These are phyloP conservation scores for Vanrija sp. DNA, from an alignment of 1,284 basidiomycete genomes.

Conservation along the genomic window DNA sequence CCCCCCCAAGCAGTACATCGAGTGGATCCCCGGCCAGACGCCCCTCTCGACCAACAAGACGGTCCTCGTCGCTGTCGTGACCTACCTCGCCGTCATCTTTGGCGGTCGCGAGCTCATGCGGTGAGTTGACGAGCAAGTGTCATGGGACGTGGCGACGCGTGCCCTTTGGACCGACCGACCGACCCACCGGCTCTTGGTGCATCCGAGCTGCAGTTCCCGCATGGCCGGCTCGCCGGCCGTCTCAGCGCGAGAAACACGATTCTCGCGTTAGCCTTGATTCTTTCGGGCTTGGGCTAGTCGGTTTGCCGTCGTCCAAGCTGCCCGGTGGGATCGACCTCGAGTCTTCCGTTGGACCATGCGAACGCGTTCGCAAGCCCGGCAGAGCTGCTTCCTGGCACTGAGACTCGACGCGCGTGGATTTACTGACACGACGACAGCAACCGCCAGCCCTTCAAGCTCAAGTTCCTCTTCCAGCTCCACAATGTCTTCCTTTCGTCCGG, in stretches of 20 bases:
- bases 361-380: too few relatives aligned
- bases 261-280: too few relatives aligned
- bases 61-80: conserved; percentile 65
- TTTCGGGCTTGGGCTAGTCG: too few relatives aligned
- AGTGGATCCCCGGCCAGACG: conserved; percentile 52
- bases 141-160: not conserved
- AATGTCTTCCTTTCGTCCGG: conserved; percentile 83
- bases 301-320: too few relatives aligned
- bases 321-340: too few relatives aligned
- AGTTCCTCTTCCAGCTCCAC: conserved; percentile 83
- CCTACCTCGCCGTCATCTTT: conserved; percentile 87
- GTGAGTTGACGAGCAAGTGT: conserved; percentile 30
- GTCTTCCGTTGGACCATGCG: too few relatives aligned
- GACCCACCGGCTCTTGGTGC: not conserved
- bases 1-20: conserved; percentile 31
- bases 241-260: too few relatives aligned
- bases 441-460: conserved; percentile 70
- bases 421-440: conserved; percentile 43
- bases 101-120: conserved; percentile 81
- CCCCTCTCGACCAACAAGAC: conserved; percentile 74
- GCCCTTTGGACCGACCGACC: not conserved
- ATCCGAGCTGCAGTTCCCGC: not conserved
- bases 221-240: not conserved
- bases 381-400: too few relatives aligned
- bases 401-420: too few relatives aligned